Base-by-base conservation (phyloP, 371 early-diverging fungal species). In the Apophysomyces ossiformis region DNA sequence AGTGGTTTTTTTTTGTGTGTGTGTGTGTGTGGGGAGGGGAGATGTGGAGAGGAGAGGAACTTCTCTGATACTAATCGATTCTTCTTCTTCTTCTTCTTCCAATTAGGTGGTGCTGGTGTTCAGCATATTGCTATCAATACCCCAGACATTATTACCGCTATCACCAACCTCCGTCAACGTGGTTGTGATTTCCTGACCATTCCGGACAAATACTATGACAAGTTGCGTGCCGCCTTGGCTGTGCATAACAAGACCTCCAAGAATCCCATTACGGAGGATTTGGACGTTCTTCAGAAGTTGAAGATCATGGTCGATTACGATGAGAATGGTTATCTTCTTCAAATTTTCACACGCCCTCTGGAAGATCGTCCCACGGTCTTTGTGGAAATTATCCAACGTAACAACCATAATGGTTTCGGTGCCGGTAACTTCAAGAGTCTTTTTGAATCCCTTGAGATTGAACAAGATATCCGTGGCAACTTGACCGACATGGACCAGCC, bases 381-480 rank as follows among this genome's bases (percentile, higher is more conserved):
- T 78, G 85, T 96, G 50, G 99, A 98, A 79, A 89, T 98, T 73
- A 98, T 97, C 73, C 98, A 98, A 81, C 91, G 98, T 43, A 87
- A 91, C 60, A 95, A 96, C 76, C 95, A 95, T 72, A 87, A 93
- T 77, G 97, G 99, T 32, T 98, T 97, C 76, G 99, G 99, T 63
- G 97, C 97, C 45, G 99, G 99, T 61, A 98, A 98, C 87, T 98
- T 98, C 87, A 95, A 96, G 91, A 93, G 93, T 69, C 83, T 95
- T 63, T 98, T 98, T 82, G 97, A 96, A 81, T 87, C 94, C 44
- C 90, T 98, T 58, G 99, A 98, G 84, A 74, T 86, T 43, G 99
- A 98, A 85, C 98, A 98, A 83, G 93, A 85, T 12, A 78, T 87
- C 59, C 92, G 99, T 65, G 99, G 99, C 64, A 95, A 95, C 68